These are phyloP conservation scores for Pyrus pyrifolia DNA, from an alignment of 306 rosid species.

Conservation along the genomic window DNA sequence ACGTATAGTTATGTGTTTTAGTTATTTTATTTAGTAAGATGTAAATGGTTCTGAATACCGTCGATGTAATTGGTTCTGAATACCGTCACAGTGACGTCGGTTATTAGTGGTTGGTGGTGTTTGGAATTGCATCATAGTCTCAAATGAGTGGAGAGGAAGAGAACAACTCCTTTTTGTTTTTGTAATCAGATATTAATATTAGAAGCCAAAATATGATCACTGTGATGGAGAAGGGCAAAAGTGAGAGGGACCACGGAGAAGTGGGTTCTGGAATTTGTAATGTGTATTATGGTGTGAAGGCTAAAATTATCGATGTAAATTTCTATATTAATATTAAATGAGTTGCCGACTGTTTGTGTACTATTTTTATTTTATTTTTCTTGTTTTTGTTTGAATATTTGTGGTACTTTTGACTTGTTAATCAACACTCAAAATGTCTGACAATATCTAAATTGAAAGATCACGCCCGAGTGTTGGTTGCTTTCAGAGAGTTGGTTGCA, in stretches of 20 bases:
- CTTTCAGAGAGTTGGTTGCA: background rate
- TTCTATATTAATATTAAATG: background rate
- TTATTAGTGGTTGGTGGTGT: background rate
- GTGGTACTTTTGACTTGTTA: background rate
- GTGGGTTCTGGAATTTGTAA: background rate
- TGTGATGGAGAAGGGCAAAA: background rate
- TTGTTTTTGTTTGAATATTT: background rate
- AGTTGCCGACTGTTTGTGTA: background rate
- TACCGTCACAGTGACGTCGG: background rate
- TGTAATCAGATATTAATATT: background rate
- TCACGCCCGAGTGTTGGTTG: background rate
- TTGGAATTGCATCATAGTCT: conserved; percentile 2
- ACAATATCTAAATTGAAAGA: background rate
- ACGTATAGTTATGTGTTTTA: no score
- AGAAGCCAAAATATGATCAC: background rate
- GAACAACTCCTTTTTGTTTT: background rate
- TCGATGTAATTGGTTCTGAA: background rate
- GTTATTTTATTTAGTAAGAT: no score
- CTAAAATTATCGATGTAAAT: background rate
- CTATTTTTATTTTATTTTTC: background rate
- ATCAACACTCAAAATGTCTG: background rate
- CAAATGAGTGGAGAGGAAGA: background rate
- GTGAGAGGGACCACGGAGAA: background rate
- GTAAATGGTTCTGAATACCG: background rate
- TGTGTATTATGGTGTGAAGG: background rate